phyloP scores from a whole-genome alignment of 257 asterid species.

The Primulina eburnea region DNA sequence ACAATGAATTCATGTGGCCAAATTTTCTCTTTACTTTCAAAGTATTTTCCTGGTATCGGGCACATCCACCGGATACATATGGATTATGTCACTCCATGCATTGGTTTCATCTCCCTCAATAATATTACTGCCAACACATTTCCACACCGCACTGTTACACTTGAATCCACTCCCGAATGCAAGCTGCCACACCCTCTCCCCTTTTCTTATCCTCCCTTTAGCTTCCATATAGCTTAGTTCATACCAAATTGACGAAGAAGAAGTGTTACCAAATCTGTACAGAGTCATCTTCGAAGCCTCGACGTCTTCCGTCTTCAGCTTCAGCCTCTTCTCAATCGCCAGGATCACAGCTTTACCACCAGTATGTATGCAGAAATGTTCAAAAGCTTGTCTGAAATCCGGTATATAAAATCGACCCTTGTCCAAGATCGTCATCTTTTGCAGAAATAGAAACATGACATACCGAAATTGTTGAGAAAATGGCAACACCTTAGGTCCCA shows the following conservation, averaged over 20 bases:
- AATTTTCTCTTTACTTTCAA: neutral
- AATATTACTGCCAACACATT: slow-evolving; percentile 8
- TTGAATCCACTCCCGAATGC: slow-evolving; percentile 37
- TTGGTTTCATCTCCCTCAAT: slow-evolving; percentile 11
- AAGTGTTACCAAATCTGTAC: slow-evolving; percentile 32
- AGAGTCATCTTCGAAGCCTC: slow-evolving; percentile 36
- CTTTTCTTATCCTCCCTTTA: slow-evolving; percentile 28
- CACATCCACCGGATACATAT: slow-evolving; percentile 21
- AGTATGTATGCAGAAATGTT: slow-evolving; percentile 33
- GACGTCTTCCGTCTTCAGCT: slow-evolving; percentile 19
- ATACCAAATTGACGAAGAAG: slow-evolving; percentile 35
- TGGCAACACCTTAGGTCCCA: slow-evolving; percentile 37
- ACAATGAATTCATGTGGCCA: neutral
- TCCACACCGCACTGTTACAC: slow-evolving; percentile 35
- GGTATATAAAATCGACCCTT: slow-evolving; percentile 21
- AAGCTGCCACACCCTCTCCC: slow-evolving; percentile 31
- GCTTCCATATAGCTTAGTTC: slow-evolving; percentile 28
- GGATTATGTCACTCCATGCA: slow-evolving; percentile 25
- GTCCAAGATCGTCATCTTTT: slow-evolving; percentile 7
- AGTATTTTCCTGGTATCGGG: slow-evolving; percentile 23
- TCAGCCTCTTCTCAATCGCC: slow-evolving; percentile 24
- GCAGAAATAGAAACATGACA: neutral
- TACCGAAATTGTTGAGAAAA: slow-evolving; percentile 24
- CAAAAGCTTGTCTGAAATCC: slow-evolving; percentile 23
- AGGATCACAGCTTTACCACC: slow-evolving; percentile 28